phyloP scores from a whole-genome alignment of 2,329 filamentous ascomycete genomes.

The Fusarium oxysporum region DNA sequence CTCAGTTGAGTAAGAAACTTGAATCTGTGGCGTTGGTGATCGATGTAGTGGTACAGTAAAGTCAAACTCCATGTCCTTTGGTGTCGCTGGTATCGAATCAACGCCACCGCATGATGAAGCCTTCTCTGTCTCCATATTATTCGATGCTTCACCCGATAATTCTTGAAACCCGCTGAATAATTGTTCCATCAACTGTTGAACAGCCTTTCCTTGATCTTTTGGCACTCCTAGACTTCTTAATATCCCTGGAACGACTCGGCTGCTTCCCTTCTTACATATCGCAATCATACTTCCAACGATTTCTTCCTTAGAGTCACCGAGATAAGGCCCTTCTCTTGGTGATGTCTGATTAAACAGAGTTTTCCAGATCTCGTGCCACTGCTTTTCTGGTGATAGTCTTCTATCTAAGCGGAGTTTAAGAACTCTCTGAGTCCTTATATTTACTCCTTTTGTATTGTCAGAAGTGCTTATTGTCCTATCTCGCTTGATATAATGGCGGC shows the following conservation, averaged over 20 bases:
- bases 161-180: background rate
- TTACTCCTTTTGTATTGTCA: background rate
- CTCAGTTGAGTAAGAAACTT: rapidly evolving
- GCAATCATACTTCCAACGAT: background rate
- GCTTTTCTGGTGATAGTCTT: background rate
- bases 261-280: background rate
- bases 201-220: rapidly evolving
- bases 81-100: background rate
- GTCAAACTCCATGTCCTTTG: background rate
- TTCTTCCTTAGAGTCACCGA: background rate
- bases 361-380: background rate
- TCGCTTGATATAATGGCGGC: background rate
- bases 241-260: background rate
- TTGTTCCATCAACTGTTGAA: background rate
- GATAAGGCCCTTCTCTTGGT: background rate
- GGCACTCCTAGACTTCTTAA: background rate
- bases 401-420: background rate
- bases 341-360: rapidly evolving
- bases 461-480: rapidly evolving
- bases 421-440: background rate
- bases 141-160: rapidly evolving
- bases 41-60: background rate
- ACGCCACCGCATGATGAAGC: rapidly evolving
- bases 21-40: background rate
- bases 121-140: rapidly evolving